Conservation (phyloP, 805 yeast genomes). For the Kluyveromyces aestuarii region DNA sequence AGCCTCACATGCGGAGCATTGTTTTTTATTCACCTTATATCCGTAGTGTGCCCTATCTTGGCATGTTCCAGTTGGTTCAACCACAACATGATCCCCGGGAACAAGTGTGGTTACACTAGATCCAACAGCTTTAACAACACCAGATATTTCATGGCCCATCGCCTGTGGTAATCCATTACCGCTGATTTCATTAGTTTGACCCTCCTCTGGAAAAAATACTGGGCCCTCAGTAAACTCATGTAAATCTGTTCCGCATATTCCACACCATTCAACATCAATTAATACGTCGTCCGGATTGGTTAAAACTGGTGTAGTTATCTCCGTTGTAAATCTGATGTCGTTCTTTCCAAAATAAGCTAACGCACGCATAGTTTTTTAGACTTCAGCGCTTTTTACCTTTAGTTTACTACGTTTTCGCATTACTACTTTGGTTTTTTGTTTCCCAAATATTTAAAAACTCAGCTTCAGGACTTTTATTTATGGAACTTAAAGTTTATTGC, state of each 20-base stretch:
- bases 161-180: constrained; percentile 35
- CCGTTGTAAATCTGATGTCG: constrained; percentile 34
- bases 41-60: constrained; percentile 31
- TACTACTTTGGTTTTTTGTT: too few species aligned
- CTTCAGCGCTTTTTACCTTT: too few species aligned
- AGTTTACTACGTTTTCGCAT: too few species aligned
- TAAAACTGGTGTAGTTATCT: constrained; percentile 30
- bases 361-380: constrained; percentile 34
- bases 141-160: constrained; percentile 49
- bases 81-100: constrained; percentile 50
- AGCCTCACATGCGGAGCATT: constrained; percentile 40
- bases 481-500: too few species aligned
- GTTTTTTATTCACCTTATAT: constrained; percentile 21
- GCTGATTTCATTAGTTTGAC: constrained; percentile 31
- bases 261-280: constrained; percentile 41
- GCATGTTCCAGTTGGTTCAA: constrained; percentile 57
- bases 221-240: constrained; percentile 53
- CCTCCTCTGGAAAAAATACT: constrained; percentile 41
- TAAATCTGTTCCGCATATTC: constrained; percentile 57
- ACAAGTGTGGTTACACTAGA: constrained; percentile 33
- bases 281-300: constrained; percentile 33
- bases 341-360: constrained; percentile 38
- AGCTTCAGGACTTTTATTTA: too few species aligned
- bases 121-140: constrained; percentile 39
- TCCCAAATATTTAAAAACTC: too few species aligned